These are phyloP conservation scores for Podaxis sp. DNA, from an alignment of 768 basidiomycete genomes.

Conservation along the genomic window DNA sequence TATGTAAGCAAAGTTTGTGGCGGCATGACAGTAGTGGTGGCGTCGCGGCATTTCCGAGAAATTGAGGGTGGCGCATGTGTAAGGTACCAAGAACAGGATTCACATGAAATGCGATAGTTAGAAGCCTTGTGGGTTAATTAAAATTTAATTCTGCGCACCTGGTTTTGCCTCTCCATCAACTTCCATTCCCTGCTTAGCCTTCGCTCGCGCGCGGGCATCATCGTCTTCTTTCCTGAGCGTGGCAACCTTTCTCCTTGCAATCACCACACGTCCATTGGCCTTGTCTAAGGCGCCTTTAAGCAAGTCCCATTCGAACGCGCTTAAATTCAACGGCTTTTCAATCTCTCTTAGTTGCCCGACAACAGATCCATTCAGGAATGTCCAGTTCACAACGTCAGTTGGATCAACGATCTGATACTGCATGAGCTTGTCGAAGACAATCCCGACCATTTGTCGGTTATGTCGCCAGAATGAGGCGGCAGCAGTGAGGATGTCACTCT, in stretches of 20 bases:
- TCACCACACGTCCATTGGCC: conserved; percentile 83
- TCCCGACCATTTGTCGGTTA: conserved; percentile 83
- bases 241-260: conserved; percentile 72
- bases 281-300: conserved; percentile 84
- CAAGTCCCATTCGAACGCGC: conserved; percentile 82
- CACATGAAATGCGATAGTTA: background rate
- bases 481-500: conserved; percentile 68
- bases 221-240: conserved; percentile 87
- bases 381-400: conserved; percentile 85
- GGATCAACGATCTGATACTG: conserved; percentile 98
- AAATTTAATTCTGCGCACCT: conserved; percentile 27
- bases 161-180: conserved; percentile 66
- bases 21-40: background rate
- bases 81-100: background rate
- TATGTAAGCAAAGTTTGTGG: background rate
- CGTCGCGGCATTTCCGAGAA: background rate
- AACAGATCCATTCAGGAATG: conserved; percentile 60
- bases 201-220: conserved; percentile 73
- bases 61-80: background rate
- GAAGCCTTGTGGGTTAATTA: background rate
- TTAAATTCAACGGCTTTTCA: conserved; percentile 42
- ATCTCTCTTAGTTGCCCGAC: conserved; percentile 37
- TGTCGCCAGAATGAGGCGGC: conserved; percentile 80
- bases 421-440: conserved; percentile 97
- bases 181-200: conserved; percentile 68